A percentile compares a stretch with the other conserved stretches of the same genome.
These are phyloP conservation scores for Lipomyces anomalus DNA, from an alignment of 805 yeast genomes.

Conservation along the genomic window DNA sequence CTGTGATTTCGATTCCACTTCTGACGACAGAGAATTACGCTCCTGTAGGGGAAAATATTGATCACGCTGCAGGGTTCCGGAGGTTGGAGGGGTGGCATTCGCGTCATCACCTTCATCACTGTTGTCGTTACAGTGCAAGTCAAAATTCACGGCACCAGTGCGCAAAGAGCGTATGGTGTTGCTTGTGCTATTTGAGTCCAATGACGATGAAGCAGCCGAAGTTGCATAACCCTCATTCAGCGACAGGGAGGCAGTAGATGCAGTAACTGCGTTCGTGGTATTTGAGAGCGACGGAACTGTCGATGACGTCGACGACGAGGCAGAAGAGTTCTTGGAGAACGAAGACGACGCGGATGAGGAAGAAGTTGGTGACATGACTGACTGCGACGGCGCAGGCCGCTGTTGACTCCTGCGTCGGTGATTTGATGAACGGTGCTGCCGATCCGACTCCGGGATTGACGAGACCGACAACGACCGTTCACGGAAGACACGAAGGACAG, in stretches of 20 bases:
- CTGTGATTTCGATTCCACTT: too few relatives aligned
- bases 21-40: too few relatives aligned
- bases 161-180: too few relatives aligned
- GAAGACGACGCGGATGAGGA: slow-evolving; percentile 9
- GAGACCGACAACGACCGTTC: slow-evolving; percentile 13
- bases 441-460: too few relatives aligned
- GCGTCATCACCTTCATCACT: background rate
- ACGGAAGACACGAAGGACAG: slow-evolving; percentile 19
- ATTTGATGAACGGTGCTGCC: too few relatives aligned
- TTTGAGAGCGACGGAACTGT: slow-evolving; percentile 1
- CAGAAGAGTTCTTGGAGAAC: slow-evolving; percentile 2
- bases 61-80: too few relatives aligned
- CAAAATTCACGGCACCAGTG: background rate
- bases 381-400: background rate
- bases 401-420: background rate
- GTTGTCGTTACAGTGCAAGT: background rate
- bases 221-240: background rate
- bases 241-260: slow-evolving; percentile 2
- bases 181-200: too few relatives aligned
- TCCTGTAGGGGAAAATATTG: too few relatives aligned
- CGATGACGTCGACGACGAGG: slow-evolving; percentile 6
- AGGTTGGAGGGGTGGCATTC: too few relatives aligned
- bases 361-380: slow-evolving; percentile 10
- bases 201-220: too few relatives aligned
- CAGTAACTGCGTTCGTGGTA: slow-evolving; percentile 2